Evolutionary conservation across 257 asterid species (phyloP).

Genomic region (Primulina tabacum): DNA sequence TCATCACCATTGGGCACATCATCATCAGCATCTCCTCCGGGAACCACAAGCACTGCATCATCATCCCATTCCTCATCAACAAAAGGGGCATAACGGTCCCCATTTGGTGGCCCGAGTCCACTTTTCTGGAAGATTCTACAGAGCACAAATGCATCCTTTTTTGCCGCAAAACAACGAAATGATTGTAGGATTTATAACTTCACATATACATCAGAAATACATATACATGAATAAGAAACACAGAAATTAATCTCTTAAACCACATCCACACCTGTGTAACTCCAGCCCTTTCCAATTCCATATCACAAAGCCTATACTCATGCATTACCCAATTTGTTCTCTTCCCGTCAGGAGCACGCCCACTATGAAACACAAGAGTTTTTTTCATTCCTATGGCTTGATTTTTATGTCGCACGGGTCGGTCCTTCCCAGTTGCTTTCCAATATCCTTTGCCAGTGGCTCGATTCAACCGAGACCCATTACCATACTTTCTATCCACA

Average conservation of each 20-base stretch:
- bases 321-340: constrained; percentile 98
- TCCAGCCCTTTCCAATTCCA: constrained; percentile 69
- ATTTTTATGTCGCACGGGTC: constrained; percentile 64
- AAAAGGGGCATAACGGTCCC: constrained; percentile 92
- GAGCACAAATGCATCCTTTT: constrained; percentile 89
- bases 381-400: constrained; percentile 85
- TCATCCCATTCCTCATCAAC: constrained; percentile 97
- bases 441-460: constrained; percentile 94
- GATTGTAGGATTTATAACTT: constrained; percentile 30
- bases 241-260: neutral
- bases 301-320: constrained; percentile 80
- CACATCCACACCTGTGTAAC: constrained; percentile 61
- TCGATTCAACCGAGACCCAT: constrained; percentile 88
- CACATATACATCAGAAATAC: neutral
- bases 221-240: constrained; percentile 9
- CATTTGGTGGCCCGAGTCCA: constrained; percentile 95
- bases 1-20: constrained; percentile 75
- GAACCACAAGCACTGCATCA: constrained; percentile 48
- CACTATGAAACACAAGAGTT: constrained; percentile 83
- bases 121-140: constrained; percentile 96
- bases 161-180: constrained; percentile 41
- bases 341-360: constrained; percentile 95
- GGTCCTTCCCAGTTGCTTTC: constrained; percentile 96
- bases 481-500: constrained; percentile 82
- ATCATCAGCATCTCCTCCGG: constrained; percentile 74